phyloP scores from a whole-genome alignment of 2,329 filamentous ascomycete genomes.

The Colletotrichum tabaci region DNA sequence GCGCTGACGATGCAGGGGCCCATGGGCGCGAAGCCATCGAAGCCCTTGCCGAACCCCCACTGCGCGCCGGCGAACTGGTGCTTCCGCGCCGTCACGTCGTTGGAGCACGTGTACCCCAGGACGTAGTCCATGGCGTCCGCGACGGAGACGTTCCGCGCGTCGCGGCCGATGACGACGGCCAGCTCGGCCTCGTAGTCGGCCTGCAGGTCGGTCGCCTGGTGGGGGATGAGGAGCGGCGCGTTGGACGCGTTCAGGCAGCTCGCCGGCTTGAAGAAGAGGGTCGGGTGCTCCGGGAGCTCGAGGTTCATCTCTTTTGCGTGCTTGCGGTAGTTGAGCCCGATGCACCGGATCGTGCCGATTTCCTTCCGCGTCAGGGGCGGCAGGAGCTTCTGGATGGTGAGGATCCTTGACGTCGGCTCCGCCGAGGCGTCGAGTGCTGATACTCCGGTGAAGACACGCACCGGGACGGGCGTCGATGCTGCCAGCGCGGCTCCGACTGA shows the following conservation, averaged over 20 bases:
- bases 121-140: constrained; percentile 65
- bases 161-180: constrained; percentile 62
- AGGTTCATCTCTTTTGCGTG: constrained; percentile 52
- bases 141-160: constrained; percentile 63
- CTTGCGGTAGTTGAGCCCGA: constrained; percentile 61
- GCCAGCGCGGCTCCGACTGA: constrained; percentile 46
- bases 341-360: constrained; percentile 69
- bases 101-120: constrained; percentile 70
- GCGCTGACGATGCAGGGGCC: constrained; percentile 48
- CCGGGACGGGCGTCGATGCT: constrained; percentile 35
- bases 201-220: constrained; percentile 58
- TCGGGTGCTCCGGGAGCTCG: constrained; percentile 43
- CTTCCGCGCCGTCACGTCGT: constrained; percentile 68
- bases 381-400: constrained; percentile 40
- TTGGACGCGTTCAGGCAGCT: constrained; percentile 59
- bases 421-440: constrained; percentile 49
- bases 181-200: constrained; percentile 67
- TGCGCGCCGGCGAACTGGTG: constrained; percentile 64
- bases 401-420: constrained; percentile 49
- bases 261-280: constrained; percentile 60
- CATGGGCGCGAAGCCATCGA: constrained; percentile 64
- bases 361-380: constrained; percentile 62
- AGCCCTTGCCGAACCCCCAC: constrained; percentile 67
- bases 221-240: constrained; percentile 59
- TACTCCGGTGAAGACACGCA: constrained; percentile 43